Base-by-base conservation (phyloP, 1,139 yeast genomes). In the Lodderomyces theae region DNA sequence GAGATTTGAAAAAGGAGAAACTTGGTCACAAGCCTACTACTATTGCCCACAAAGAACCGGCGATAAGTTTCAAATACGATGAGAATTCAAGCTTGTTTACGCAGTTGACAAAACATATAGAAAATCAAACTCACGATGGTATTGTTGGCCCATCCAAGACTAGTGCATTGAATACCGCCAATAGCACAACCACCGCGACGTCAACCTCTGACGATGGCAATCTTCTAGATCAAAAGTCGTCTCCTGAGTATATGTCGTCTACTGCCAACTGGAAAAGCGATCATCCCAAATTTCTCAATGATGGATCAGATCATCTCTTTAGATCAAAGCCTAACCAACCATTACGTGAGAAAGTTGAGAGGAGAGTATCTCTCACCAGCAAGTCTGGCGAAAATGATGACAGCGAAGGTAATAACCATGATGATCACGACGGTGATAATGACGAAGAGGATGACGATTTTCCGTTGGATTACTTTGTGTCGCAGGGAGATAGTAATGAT, bases 1-100 rank as follows among this genome's bases (percentile, higher is more conserved):
- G 98, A 52, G 98, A 92, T 57, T 66, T 90, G 57, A 89, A 89
- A 60, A 82, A 87, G 55, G 97, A 90, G 53, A 61, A 66, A 36
- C 44, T 67, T 26, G 72, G 72, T 40, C 85, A 79, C 49, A 61
- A 63, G 3, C 73, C 87, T 2, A 82, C 90, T 0, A 82, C 92
- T 2, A 64, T 64, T 21, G 75, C 89, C 3, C 61, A 66, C 15
- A 57, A 66, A 40, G 87, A 82, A 46, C 87, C 90, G 0, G 80
- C 90, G 0, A 53, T 76, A 29, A 77, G 85, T 2, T 83, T 85
- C 57, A 58, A 64, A 22, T 82, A 73, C 50, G 80, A 77, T 51
- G 74, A 74, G 41, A 58, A 67, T n/a, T 52, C 58, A 26, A 66
- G 74, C 13, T 56, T 80, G 11, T 67, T 64, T 47, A 72, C 69